phyloP scores from a whole-genome alignment of 2,329 filamentous ascomycete species.

The Apiospora arundinis region DNA sequence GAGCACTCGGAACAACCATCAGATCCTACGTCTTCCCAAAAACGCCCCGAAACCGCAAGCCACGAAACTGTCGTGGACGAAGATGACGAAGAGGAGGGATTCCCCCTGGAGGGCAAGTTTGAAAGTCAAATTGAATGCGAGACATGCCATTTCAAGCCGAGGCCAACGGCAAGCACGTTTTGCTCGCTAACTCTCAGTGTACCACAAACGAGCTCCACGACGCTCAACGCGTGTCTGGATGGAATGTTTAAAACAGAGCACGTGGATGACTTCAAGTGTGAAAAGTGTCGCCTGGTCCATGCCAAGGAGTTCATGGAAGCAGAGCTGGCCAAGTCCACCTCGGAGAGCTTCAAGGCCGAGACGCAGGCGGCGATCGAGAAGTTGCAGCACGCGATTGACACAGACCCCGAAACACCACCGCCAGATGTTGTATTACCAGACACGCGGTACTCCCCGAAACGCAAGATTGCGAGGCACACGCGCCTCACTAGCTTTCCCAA shows the following conservation, averaged over 20 bases:
- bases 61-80: slow-evolving; percentile 38
- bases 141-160: slow-evolving; percentile 88
- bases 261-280: slow-evolving; percentile 97
- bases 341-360: slow-evolving; percentile 56
- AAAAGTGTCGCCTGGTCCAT: slow-evolving; percentile 86
- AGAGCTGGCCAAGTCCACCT: slow-evolving; percentile 62
- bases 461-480: slow-evolving; percentile 86
- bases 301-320: slow-evolving; percentile 69
- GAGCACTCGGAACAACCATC: slow-evolving; percentile 24
- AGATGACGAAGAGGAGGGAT: slow-evolving; percentile 70
- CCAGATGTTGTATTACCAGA: slow-evolving; percentile 78
- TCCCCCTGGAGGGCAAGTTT: slow-evolving; percentile 89
- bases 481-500: slow-evolving; percentile 88
- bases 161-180: slow-evolving; percentile 82
- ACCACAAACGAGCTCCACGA: slow-evolving; percentile 80
- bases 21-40: slow-evolving; percentile 22
- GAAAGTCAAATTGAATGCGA: slow-evolving; percentile 96
- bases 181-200: slow-evolving; percentile 93
- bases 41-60: slow-evolving; percentile 25
- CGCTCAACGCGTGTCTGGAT: slow-evolving; percentile 88
- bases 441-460: slow-evolving; percentile 74
- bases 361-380: slow-evolving; percentile 66
- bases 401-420: slow-evolving; percentile 80
- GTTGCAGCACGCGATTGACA: slow-evolving; percentile 74
- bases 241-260: slow-evolving; percentile 93